Conservation (phyloP, 768 basidiomycete species). For the Ephemerocybe angulata region DNA sequence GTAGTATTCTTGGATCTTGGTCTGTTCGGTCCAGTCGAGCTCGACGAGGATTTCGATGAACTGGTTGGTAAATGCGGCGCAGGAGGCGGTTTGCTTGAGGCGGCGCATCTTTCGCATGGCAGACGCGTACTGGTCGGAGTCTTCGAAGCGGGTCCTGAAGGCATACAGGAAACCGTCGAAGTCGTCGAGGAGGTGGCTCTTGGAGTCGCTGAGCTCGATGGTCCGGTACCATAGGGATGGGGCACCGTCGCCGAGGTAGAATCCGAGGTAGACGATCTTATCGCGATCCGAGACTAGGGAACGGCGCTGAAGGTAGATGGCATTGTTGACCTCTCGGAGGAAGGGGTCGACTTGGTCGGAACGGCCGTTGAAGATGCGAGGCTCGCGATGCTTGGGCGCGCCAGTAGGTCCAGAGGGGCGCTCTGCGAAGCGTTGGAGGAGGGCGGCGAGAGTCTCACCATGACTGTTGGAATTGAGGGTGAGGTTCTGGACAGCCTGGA, state of each 20-base stretch:
- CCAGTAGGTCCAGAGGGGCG: background rate
- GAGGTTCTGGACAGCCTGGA: too few relatives aligned
- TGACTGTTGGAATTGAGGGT: too few relatives aligned
- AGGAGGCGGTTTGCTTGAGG: background rate
- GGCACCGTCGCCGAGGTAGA: conserved; percentile 22
- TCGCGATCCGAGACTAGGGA: conserved; percentile 18
- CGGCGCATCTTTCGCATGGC: background rate
- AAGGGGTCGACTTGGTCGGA: conserved; percentile 1
- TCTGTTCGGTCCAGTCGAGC: conserved; percentile 24
- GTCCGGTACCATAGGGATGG: conserved; percentile 27
- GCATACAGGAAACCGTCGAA: conserved; percentile 18
- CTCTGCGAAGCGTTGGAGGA: too few relatives aligned
- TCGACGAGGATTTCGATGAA: conserved; percentile 23
- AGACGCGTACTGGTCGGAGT: background rate
- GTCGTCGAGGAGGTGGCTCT: conserved; percentile 17
- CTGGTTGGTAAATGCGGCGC: background rate
- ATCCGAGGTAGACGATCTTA: conserved; percentile 21
- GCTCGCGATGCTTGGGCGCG: background rate
- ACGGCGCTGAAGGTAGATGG: conserved; percentile 16
- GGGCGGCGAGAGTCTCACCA: too few relatives aligned
- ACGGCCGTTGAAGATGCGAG: conserved; percentile 2
- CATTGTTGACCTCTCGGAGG: conserved; percentile 12
- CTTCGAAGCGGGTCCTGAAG: conserved; percentile 23
- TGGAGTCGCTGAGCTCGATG: conserved; percentile 9
- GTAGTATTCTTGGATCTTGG: conserved; percentile 27